Base-by-base conservation (phyloP, 352 stramenopile genomes). In the Globisporangium megalacanthum region DNA sequence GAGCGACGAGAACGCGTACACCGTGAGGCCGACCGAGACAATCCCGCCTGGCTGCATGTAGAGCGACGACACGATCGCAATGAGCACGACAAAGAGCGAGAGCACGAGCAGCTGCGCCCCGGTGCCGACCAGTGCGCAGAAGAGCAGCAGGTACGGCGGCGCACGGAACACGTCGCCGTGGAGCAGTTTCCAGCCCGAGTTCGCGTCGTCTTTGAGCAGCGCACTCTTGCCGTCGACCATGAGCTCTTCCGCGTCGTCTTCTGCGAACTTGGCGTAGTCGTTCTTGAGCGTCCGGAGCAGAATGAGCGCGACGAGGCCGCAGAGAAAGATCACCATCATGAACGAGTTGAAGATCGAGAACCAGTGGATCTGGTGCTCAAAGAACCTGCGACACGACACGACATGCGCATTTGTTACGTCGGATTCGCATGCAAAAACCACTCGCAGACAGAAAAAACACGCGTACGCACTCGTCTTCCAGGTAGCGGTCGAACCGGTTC, bases 361-460 rank as follows among this genome's bases (percentile, higher is more conserved):
- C 94, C 94, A 98, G 66, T 98, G 94, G 68, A 99, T 99, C 60
- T 99, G 94, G 74, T 99, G 97, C 79, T 99, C 97, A 70, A 99
- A 99, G 64, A 99, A 99, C 51, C 76, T 87, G 44, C 11, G 4
- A 29, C 25, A 29, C 14, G 41, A 13, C 15, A n/a, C 6, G 41
- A 13, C 15, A n/a, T 4, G 6, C 5, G 39, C 39, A 17, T 6
- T 11, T 1, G 41, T 46, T 8, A 41, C 4, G 11, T 22, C n/a
- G 13, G 39, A 25, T 19, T 13, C 29, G n/a, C 9, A 20, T 29
- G 25, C 25, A 29, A 29, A 29, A 29, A 29, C 25, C 25, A 29
- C 25, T 29, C 25, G 25, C 25, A 29, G 25, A 4, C 15, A 52
- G 13, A 35, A 37, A 49, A n/a, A 15, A 10, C 17, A 47, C 14